Conservation (phyloP, 768 basidiomycete species). For the Galerina sulciceps region DNA sequence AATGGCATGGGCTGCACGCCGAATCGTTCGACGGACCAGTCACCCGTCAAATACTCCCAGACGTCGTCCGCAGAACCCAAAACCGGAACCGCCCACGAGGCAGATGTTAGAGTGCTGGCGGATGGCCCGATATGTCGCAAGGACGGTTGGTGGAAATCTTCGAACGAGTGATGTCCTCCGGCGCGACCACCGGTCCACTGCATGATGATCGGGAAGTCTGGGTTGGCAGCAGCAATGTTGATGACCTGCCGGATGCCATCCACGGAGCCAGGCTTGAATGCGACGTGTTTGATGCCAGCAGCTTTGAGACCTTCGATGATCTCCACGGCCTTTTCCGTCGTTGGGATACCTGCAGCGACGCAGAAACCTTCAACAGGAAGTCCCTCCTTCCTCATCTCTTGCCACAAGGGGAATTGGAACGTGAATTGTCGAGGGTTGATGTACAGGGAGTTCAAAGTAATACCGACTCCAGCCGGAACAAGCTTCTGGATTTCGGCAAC, state of each 20-base stretch:
- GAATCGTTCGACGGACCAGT: slow-evolving; percentile 87
- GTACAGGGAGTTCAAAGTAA: slow-evolving; percentile 95
- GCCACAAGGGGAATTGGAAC: slow-evolving; percentile 98
- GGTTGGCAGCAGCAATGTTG: slow-evolving; percentile 92
- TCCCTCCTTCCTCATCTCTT: slow-evolving; percentile 95
- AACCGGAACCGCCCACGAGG: slow-evolving; percentile 93
- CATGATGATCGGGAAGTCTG: slow-evolving; percentile 95
- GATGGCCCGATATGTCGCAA: slow-evolving; percentile 88
- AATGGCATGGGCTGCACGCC: slow-evolving; percentile 96
- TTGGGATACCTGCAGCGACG: slow-evolving; percentile 96
- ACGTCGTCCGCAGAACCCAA: slow-evolving; percentile 95
- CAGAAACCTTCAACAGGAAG: slow-evolving; percentile 98
- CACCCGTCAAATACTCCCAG: slow-evolving; percentile 96
- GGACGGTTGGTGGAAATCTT: slow-evolving; percentile 96
- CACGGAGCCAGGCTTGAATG: slow-evolving; percentile 98
- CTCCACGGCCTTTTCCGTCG: slow-evolving; percentile 95
- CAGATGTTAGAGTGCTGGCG: slow-evolving; percentile 88
- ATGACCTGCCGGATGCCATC: slow-evolving; percentile 98
- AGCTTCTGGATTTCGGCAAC: slow-evolving; percentile 89
- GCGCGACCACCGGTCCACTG: slow-evolving; percentile 99
- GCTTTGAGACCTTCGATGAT: slow-evolving; percentile 84
- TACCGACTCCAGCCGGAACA: slow-evolving; percentile 86
- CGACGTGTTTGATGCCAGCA: slow-evolving; percentile 93
- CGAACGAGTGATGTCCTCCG: slow-evolving; percentile 97
- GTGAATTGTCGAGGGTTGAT: slow-evolving; percentile 97